These are phyloP conservation scores for Neofusicoccum sp. DNA, from an alignment of 2,329 filamentous ascomycete genomes.

Conservation along the genomic window DNA sequence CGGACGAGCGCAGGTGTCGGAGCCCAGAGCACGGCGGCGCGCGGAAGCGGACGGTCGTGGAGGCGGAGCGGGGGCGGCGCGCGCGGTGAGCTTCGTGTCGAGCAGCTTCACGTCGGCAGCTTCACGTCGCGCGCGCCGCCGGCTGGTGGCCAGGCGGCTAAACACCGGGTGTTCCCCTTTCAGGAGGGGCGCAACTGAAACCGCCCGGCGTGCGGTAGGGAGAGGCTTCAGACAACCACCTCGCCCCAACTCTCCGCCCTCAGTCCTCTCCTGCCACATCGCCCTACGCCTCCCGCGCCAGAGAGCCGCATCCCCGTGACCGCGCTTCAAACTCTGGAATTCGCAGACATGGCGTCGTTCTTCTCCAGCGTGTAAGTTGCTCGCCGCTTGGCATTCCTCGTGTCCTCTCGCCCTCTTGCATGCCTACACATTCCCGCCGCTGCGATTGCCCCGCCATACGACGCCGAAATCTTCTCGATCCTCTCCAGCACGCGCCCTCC, in stretches of 20 bases:
- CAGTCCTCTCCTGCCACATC: conserved; percentile 5
- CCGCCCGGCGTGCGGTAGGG: conserved; percentile 14
- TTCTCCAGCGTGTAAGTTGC: conserved; percentile 44
- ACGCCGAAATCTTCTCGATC: neutral
- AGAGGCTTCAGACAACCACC: conserved; percentile 15
- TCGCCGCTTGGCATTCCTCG: conserved; percentile 17
- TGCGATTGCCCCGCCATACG: neutral
- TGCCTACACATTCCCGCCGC: neutral
- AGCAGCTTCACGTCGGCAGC: neutral
- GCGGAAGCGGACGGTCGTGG: neutral
- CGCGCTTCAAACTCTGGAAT: neutral
- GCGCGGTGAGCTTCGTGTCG: neutral
- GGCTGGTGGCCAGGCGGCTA: neutral
- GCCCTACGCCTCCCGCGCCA: neutral
- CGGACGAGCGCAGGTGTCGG: neutral
- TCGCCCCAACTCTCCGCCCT: conserved; percentile 1
- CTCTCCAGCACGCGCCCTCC: conserved; percentile 10
- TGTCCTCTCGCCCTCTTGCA: neutral
- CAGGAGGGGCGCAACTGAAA: conserved; percentile 15
- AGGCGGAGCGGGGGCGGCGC: neutral
- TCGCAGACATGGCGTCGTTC: conserved; percentile 37
- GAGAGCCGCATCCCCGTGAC: neutral
- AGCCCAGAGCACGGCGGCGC: neutral
- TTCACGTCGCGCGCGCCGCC: conserved; percentile 1
- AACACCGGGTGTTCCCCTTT: conserved; percentile 5